Evolutionary conservation across 306 rosid species (phyloP), one percentile per base, ranked within the genome.

Genomic region (Trifolium subterraneum): DNA sequence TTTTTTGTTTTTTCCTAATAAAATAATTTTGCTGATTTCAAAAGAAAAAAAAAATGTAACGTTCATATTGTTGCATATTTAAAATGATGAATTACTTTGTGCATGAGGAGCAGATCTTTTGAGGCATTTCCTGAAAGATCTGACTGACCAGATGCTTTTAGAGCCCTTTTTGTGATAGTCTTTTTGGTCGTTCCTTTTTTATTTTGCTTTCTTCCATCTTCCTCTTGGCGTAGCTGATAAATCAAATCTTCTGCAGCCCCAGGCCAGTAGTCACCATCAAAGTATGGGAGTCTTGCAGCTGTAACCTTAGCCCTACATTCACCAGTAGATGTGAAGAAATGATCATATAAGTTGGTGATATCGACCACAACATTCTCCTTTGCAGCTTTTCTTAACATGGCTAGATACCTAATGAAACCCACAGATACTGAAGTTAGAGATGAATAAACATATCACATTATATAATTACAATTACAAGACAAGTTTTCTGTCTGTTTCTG

Each of bases 231-330:
- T 76, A 95, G 87, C 82, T 90, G 98, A 87, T 90, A 86, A 85
- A 95, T 95, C 75, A 95, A 82, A 86, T 95, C 98, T 88, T 95
- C 98, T 0, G 99, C 99, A 72, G 99, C 98, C 74, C 99, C 98
- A 25, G 99, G 98, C 99, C 98, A 95, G 79, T 95, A 95, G 68
- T 95, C 99, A 69, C 99, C 99, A 76, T 95, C 99, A 84, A 95
- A 95, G 83, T 95, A 95, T 51, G 99, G 99, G 64, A 95, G 87
- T 77, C 99, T 90, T 52, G 99, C 87, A 16, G 98, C 99, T 15
- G 99, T 95, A 41, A 95, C 98, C 87, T 90, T 92, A 36, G 98
- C 90, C 67, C 79, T 92, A 82, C 92, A 76, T 86, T 95, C 99
- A 68, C 93, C 92, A 66, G 85, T 85, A 70, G 88, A 83, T 65